Base-by-base conservation (phyloP, 169 alveolate species). In the Perkinsus olseni region DNA sequence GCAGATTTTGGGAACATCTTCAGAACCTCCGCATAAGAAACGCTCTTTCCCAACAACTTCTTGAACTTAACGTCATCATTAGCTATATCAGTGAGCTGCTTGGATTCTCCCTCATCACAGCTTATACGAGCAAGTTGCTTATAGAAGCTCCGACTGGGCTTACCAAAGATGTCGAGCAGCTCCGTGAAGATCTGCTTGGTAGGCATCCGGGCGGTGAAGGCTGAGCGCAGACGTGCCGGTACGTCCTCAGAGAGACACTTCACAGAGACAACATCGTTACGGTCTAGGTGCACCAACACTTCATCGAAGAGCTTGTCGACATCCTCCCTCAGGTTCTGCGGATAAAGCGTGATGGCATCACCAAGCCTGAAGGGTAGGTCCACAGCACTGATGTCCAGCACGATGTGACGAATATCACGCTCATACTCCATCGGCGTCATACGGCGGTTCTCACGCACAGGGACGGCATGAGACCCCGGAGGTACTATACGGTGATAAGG, bases 141-240 rank as follows among this genome's bases (percentile, higher is more conserved):
- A 92, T 48, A 93, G 90, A 94, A 93, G 94, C 91, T 62, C 38
- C 94, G 92, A 39, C 50, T 90, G 31, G 96, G 96, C 92, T 92
- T 91, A 6, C 96, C 96, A 92, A 94, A 93, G 37, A 94, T 62
- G 74, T 94, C 96, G 37, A 94, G n/a, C 48, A 94, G 92, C 92
- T 94, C 96, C 37, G 91, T 91, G 90, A 93, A 93, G 39, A 94
- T 90, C 74, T 94, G 96, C 74, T 40, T 39, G 31, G 90, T 51
- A 13, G 96, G 91, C 92, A 94, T 74, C 10, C 93, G 93, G 0
- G 74, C 48, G n/a, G 91, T 93, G 94, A 93, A 94, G 21, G 93
- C 91, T 3, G 92, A 45, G 37, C 82, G 28, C 82, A 62, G 17
- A 3, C 82, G 82, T 0, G 82, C 82, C 13, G 82, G 82, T 13